Base-by-base conservation (phyloP, 441 rosid genomes). In the Cnidoscolus chayamansa region DNA sequence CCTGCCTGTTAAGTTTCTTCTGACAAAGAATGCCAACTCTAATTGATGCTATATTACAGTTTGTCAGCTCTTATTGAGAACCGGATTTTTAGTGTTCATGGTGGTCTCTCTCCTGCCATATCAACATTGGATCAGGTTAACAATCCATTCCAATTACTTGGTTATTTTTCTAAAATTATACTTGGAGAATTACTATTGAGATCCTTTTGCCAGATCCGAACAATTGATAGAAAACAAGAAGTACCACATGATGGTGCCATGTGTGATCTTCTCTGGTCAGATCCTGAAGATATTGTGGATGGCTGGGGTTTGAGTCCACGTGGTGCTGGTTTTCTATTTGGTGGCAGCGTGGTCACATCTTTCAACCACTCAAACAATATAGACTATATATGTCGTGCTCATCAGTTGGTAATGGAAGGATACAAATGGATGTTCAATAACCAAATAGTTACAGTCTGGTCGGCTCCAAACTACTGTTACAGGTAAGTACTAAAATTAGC, bases 171-270 rank as follows among this genome's bases (percentile, higher is more conserved):
- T 72, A 61, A 67, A 68, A 43, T 45, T 67, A 72, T 61, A 56
- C 51, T 1, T 65, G 16, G 37, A 63, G 25, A 50, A 10, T 54
- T 50, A 2, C 77, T 75, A 63, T 74, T 65, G 61, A 66, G n/a
- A 51, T 67, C 43, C 19, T 68, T 71, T 78, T 64, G 25, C 63
- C 88, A 93, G 97, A 91, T 93, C 43, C 92, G 98, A 74, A 85
- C 84, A 19, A 91, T 93, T 83, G 94, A 91, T 70, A 77, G 93
- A 57, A 93, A 93, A 81, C 97, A 90, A 86, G 97, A 91, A 87
- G 98, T 93, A 55, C 98, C 98, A 72, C 98, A 91, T 72, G 97
- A 94, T 79, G 98, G 98, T 76, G 96, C 92, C 68, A 94, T 94
- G 98, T 94, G 98, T 81, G 97, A 94, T 66, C 92, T 94, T 63